Percentiles rank a stretch among this genome's conserved stretches.
Evolutionary conservation across 1,284 basidiomycete genomes (phyloP).

Genomic region (Chiua sp.): DNA sequence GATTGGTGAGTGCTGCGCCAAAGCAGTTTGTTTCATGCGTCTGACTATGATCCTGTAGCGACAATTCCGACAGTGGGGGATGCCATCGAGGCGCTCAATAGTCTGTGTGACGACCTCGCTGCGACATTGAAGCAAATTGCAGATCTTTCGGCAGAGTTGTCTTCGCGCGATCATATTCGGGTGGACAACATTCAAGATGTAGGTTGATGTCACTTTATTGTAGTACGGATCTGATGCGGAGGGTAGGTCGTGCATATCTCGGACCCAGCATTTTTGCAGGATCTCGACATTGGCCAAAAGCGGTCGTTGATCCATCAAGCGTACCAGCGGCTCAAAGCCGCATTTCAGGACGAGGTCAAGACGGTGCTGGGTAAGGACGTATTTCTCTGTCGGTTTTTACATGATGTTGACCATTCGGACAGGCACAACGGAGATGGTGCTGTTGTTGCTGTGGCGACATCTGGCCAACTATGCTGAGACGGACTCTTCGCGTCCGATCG

Average conservation of each 20-base stretch:
- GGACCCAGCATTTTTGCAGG: constrained; percentile 60
- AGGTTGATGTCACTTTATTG: constrained; percentile 2
- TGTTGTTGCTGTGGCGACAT: constrained; percentile 89
- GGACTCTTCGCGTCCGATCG: constrained; percentile 40
- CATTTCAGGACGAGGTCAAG: constrained; percentile 53
- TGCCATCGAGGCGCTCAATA: constrained; percentile 70
- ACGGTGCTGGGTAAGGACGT: constrained; percentile 57
- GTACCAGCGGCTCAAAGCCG: constrained; percentile 53
- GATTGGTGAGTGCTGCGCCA: constrained; percentile 36
- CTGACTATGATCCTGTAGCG: constrained; percentile 42
- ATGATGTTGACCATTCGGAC: not conserved
- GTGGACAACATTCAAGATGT: constrained; percentile 79
- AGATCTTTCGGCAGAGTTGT: constrained; percentile 72
- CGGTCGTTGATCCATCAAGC: constrained; percentile 65
- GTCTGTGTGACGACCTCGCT: constrained; percentile 63
- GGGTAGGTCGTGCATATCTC: constrained; percentile 60
- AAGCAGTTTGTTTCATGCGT: not conserved
- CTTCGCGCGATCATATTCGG: constrained; percentile 69
- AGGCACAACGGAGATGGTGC: constrained; percentile 84
- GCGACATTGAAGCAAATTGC: constrained; percentile 69
- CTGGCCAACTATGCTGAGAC: constrained; percentile 64
- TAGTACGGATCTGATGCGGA: not conserved
- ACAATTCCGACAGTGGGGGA: constrained; percentile 82
- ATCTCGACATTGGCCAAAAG: constrained; percentile 72
- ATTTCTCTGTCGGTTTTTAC: not conserved